phyloP scores from a whole-genome alignment of 148 eudicot species.

The Suaeda aralocaspica region DNA sequence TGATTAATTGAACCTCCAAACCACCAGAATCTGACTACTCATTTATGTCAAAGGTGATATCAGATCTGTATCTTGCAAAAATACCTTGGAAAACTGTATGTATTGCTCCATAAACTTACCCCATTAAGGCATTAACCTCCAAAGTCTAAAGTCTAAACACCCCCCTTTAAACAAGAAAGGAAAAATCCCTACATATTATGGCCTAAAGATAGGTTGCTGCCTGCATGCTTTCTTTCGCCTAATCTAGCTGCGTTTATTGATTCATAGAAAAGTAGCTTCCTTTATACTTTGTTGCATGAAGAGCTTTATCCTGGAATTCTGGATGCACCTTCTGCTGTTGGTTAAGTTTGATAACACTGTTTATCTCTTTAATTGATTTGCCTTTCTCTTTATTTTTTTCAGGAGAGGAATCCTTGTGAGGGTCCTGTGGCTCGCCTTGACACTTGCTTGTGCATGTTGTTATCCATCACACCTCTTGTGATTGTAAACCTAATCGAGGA shows the following conservation, averaged over 20 bases:
- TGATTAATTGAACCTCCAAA: too few relatives aligned
- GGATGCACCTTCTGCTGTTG: neutral
- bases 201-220: neutral
- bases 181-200: neutral
- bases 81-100: too few relatives aligned
- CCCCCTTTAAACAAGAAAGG: neutral
- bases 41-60: too few relatives aligned
- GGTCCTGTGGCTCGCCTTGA: conserved; percentile 96
- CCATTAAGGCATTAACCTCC: too few relatives aligned
- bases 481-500: conserved; percentile 65
- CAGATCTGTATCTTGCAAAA: too few relatives aligned
- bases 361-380: neutral
- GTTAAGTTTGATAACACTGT: neutral
- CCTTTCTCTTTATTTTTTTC: conserved; percentile 21
- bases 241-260: neutral
- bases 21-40: too few relatives aligned
- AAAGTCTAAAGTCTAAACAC: too few relatives aligned
- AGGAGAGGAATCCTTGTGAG: conserved; percentile 87
- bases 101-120: too few relatives aligned
- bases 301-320: neutral
- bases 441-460: conserved; percentile 81
- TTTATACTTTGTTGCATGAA: neutral
- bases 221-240: neutral
- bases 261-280: neutral
- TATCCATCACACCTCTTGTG: conserved; percentile 66